Percentiles rank a stretch among this genome's conserved stretches.
phyloP scores from a whole-genome alignment of 306 rosid genomes.

The Ammopiptanthus mongolicus region DNA sequence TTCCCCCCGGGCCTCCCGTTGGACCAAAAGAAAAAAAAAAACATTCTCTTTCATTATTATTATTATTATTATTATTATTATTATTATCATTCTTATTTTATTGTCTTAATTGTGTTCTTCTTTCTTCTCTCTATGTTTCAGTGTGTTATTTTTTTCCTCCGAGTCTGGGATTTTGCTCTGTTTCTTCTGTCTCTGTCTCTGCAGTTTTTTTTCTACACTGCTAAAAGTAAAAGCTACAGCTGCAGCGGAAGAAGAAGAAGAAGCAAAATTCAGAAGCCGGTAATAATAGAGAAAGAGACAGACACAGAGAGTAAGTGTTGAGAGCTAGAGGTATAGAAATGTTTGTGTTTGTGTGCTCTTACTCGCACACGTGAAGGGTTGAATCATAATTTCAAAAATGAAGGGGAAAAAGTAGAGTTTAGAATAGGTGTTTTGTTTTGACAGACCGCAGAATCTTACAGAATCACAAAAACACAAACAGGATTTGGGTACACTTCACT shows the following conservation, averaged over 20 bases:
- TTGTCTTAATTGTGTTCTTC: not conserved
- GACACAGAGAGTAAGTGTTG: not conserved
- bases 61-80: not conserved
- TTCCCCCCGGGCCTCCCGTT: too few species aligned
- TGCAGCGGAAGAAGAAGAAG: slow-evolving; percentile 20
- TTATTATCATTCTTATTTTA: not conserved
- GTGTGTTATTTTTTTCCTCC: not conserved
- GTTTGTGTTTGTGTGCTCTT: not conserved
- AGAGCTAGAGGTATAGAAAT: not conserved
- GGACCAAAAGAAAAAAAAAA: too few species aligned
- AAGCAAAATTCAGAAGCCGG: slow-evolving; percentile 18
- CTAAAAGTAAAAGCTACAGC: slow-evolving; percentile 7
- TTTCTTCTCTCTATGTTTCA: not conserved
- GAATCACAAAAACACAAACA: slow-evolving; percentile 31
- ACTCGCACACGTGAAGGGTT: slow-evolving; percentile 4
- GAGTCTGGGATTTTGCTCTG: slow-evolving; percentile 26
- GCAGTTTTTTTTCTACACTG: not conserved
- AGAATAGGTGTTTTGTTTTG: slow-evolving; percentile 36
- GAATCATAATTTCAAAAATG: slow-evolving; percentile 12
- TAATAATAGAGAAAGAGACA: not conserved
- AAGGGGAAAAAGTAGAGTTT: not conserved
- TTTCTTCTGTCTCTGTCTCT: slow-evolving; percentile 19
- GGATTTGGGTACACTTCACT: too few species aligned
- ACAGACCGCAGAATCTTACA: slow-evolving; percentile 50
- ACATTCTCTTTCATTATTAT: too few species aligned